A percentile compares a stretch with the other conserved stretches of the same genome.
phyloP scores from a whole-genome alignment of 257 asterid species.

The Gynochthodes officinalis region DNA sequence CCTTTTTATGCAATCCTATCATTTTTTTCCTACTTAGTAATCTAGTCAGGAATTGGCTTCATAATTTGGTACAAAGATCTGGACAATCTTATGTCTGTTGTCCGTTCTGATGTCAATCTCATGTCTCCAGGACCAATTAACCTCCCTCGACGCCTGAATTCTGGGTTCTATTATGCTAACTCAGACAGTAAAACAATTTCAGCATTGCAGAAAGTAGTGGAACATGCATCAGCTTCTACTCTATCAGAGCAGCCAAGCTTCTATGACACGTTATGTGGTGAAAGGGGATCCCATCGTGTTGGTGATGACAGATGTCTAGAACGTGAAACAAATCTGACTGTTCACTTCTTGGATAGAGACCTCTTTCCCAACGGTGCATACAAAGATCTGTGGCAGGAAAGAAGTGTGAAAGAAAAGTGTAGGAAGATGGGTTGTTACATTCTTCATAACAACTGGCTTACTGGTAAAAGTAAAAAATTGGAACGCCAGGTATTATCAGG shows the following conservation, averaged over 20 bases:
- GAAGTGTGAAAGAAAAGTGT: conserved; percentile 52
- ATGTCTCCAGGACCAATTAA: conserved; percentile 74
- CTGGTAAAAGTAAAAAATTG: conserved; percentile 69
- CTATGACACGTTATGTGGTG: conserved; percentile 83
- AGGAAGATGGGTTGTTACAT: conserved; percentile 48
- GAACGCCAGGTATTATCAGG: conserved; percentile 74
- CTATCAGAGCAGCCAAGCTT: conserved; percentile 95
- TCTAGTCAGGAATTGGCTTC: not conserved
- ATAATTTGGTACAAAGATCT: not conserved
- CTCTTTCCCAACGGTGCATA: conserved; percentile 91
- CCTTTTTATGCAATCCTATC: not conserved
- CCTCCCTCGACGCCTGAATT: conserved; percentile 89
- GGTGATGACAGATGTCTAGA: conserved; percentile 70
- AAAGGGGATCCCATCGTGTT: conserved; percentile 60
- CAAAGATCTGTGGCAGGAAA: conserved; percentile 61
- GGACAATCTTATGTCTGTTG: not conserved
- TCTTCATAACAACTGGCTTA: conserved; percentile 85
- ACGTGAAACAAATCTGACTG: conserved; percentile 59
- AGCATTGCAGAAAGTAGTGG: conserved; percentile 78
- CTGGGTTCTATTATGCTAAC: conserved; percentile 83
- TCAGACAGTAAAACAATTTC: conserved; percentile 62
- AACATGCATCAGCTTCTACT: conserved; percentile 67
- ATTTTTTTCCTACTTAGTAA: not conserved
- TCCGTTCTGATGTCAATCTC: not conserved
- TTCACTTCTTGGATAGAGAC: conserved; percentile 70